Percentiles rank a stretch among this genome's conserved stretches.
These are phyloP conservation scores for Lentinula edodes DNA, from an alignment of 768 basidiomycete genomes.

Conservation along the genomic window DNA sequence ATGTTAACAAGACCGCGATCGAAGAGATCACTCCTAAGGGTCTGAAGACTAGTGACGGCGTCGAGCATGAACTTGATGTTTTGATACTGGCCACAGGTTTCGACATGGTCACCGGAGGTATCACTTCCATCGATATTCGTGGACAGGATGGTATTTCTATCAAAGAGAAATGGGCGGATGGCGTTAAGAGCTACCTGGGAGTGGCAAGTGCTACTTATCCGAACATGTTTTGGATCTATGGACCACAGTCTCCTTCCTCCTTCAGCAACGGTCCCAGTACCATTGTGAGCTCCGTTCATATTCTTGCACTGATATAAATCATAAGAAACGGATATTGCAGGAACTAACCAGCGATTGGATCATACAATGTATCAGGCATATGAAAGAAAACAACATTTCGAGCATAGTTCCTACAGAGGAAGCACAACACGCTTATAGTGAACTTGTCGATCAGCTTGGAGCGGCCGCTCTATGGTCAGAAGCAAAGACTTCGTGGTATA, in stretches of 20 bases:
- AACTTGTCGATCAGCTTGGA: neutral
- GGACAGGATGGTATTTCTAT: neutral
- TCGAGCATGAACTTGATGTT: conserved; percentile 4
- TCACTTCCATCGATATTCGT: conserved; percentile 5
- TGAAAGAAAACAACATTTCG: conserved; percentile 9
- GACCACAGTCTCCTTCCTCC: conserved; percentile 11
- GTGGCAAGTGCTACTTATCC: conserved; percentile 10
- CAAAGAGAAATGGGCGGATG: conserved; percentile 4
- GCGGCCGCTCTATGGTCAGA: neutral
- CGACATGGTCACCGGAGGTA: conserved; percentile 5
- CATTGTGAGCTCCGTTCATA: conserved; percentile 2
- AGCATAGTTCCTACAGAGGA: neutral
- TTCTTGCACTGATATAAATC: neutral
- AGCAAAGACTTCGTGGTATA: conserved; percentile 11
- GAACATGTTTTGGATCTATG: conserved; percentile 14
- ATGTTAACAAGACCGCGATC: neutral
- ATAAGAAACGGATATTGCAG: conserved; percentile 6
- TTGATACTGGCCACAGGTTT: conserved; percentile 6
- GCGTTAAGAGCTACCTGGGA: conserved; percentile 12
- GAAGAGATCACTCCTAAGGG: conserved; percentile 2
- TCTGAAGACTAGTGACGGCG: neutral
- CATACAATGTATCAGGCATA: conserved; percentile 14
- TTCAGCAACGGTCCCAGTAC: conserved; percentile 12
- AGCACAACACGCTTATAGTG: neutral
- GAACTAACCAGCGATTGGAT: conserved; percentile 22